phyloP scores from a whole-genome alignment of 2,329 filamentous ascomycete species.

The Colletotrichum shisoi region DNA sequence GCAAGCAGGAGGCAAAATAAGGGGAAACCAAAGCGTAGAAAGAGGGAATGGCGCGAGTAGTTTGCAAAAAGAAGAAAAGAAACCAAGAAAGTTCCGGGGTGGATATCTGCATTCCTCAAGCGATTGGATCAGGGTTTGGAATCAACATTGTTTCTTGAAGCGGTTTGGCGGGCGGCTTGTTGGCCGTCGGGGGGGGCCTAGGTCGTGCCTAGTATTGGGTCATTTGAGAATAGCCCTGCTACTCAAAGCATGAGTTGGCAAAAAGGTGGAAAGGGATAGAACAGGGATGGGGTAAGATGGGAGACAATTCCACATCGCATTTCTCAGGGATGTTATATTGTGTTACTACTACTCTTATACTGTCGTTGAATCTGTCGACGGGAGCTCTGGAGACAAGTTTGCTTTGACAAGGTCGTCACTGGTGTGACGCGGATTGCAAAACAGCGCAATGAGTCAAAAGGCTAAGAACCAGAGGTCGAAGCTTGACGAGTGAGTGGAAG shows the following conservation, averaged over 20 bases:
- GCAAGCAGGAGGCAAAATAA: neutral
- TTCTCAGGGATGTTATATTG: neutral
- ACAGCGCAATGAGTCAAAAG: neutral
- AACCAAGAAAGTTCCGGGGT: neutral
- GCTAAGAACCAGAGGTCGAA: neutral
- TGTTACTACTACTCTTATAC: neutral
- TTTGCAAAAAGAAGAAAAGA: neutral
- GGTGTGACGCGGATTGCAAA: neutral
- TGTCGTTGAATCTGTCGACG: too few species aligned
- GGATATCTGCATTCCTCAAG: conserved; percentile 2
- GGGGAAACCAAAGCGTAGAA: neutral
- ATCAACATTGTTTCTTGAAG: neutral
- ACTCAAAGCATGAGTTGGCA: neutral
- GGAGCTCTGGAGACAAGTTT: neutral
- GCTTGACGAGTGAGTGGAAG: neutral
- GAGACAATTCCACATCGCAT: neutral
- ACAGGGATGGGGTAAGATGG: neutral
- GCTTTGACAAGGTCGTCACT: neutral
- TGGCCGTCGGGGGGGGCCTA: neutral
- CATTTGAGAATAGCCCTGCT: neutral
- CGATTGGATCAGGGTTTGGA: neutral
- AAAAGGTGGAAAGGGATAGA: neutral
- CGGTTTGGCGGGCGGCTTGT: neutral
- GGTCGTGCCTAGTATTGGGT: neutral
- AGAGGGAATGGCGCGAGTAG: neutral